phyloP scores from a whole-genome alignment of 345 rosid genomes.

The Camelina sativa region DNA sequence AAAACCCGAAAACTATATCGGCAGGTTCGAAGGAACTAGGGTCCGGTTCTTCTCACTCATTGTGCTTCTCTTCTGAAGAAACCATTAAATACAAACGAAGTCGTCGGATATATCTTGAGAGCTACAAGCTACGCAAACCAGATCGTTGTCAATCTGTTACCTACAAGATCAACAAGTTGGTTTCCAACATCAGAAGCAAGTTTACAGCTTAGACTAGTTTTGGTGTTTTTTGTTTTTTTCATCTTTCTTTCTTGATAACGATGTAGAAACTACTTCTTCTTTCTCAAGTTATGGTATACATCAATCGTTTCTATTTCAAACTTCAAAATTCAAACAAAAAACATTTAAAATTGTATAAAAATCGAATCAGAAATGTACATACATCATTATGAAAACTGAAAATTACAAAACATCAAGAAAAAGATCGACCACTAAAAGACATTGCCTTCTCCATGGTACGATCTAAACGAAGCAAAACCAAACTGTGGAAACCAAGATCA shows the following conservation, averaged over 20 bases:
- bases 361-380: slow-evolving; percentile 34
- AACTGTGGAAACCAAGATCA: slow-evolving; percentile 34
- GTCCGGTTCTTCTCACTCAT: too few relatives aligned
- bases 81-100: too few relatives aligned
- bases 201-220: too few relatives aligned
- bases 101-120: too few relatives aligned
- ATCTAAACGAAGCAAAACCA: slow-evolving; percentile 29
- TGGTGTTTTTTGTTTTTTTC: background rate
- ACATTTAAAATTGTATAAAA: slow-evolving; percentile 20
- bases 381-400: slow-evolving; percentile 7
- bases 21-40: too few relatives aligned
- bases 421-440: slow-evolving; percentile 14
- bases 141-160: too few relatives aligned
- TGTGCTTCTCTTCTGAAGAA: too few relatives aligned
- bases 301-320: background rate
- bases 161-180: too few relatives aligned
- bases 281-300: background rate
- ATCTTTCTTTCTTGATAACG: background rate
- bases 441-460: slow-evolving; percentile 25
- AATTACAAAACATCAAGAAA: slow-evolving; percentile 23
- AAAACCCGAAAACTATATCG: too few relatives aligned
- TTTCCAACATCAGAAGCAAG: too few relatives aligned
- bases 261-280: background rate
- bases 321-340: background rate
- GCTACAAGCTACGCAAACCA: too few relatives aligned